These are phyloP conservation scores for Nakaseomyces glabratus DNA, from an alignment of 1,139 yeast species.

Conservation along the genomic window DNA sequence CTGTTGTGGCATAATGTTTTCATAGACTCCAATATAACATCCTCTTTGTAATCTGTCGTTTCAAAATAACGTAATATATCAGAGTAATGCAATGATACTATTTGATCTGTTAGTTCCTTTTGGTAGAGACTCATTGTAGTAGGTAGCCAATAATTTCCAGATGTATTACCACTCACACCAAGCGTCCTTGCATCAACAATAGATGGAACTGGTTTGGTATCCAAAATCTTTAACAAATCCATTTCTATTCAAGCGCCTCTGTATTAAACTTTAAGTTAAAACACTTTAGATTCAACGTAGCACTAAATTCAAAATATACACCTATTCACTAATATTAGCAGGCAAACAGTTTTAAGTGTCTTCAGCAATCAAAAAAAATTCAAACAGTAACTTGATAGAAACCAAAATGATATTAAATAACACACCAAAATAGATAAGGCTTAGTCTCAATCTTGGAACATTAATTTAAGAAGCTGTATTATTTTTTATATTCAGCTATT, in stretches of 20 bases:
- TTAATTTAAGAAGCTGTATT: too few relatives aligned
- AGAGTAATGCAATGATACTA: slow-evolving; percentile 80
- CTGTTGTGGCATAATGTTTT: slow-evolving; percentile 68
- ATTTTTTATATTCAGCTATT: too few relatives aligned
- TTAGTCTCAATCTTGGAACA: too few relatives aligned
- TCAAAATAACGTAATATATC: slow-evolving; percentile 85
- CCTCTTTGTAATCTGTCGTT: slow-evolving; percentile 42
- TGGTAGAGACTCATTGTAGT: slow-evolving; percentile 87
- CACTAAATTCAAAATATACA: too few relatives aligned
- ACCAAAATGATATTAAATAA: too few relatives aligned
- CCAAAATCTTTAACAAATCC: slow-evolving; percentile 71
- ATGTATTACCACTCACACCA: slow-evolving; percentile 31
- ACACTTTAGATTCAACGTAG: too few relatives aligned
- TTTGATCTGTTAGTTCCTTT: slow-evolving; percentile 85
- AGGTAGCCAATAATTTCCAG: slow-evolving; percentile 72
- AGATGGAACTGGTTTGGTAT: slow-evolving; percentile 79
- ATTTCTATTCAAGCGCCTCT: slow-evolving; percentile 37
- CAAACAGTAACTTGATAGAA: too few relatives aligned
- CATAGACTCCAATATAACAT: slow-evolving; percentile 57
- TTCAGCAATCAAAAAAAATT: background rate
- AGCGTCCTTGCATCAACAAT: slow-evolving; percentile 44
- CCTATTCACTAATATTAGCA: too few relatives aligned
- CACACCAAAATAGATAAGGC: too few relatives aligned
- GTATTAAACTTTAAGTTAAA: too few relatives aligned
- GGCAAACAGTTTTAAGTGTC: too few relatives aligned